A percentile compares a stretch with the other conserved stretches of the same genome.
Conservation (phyloP, 2,329 filamentous ascomycete genomes). For the Anthostomella pinea region DNA sequence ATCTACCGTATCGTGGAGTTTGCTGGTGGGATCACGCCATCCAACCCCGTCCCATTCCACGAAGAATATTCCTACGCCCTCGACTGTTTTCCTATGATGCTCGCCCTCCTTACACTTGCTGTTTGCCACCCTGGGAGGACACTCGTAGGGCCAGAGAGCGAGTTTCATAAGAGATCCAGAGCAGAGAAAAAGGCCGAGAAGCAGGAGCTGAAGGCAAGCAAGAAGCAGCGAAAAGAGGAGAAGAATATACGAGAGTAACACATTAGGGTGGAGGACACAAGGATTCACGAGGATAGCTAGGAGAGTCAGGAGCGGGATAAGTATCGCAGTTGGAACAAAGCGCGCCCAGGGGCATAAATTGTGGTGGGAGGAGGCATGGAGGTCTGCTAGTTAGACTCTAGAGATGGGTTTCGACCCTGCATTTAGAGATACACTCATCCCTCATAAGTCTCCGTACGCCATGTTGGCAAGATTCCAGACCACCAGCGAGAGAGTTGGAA, state of each 20-base stretch:
- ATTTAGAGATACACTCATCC: no score
- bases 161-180: constrained; percentile 32
- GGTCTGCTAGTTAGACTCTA: no score
- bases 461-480: no score
- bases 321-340: no score
- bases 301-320: no score
- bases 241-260: no score
- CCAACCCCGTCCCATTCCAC: constrained; percentile 46
- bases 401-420: no score
- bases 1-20: constrained; percentile 60
- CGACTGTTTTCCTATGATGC: constrained; percentile 55
- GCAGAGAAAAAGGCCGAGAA: constrained; percentile 37
- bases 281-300: no score
- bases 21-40: constrained; percentile 38
- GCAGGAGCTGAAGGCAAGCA: constrained; percentile 23
- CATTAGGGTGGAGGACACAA: neutral
- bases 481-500: no score
- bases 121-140: constrained; percentile 39
- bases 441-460: no score
- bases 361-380: no score
- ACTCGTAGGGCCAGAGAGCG: constrained; percentile 36
- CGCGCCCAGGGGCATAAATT: no score
- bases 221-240: constrained; percentile 16
- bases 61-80: constrained; percentile 50
- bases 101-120: constrained; percentile 41